Conservation (phyloP, 768 basidiomycete genomes). For the Leccinum uliginosum region DNA sequence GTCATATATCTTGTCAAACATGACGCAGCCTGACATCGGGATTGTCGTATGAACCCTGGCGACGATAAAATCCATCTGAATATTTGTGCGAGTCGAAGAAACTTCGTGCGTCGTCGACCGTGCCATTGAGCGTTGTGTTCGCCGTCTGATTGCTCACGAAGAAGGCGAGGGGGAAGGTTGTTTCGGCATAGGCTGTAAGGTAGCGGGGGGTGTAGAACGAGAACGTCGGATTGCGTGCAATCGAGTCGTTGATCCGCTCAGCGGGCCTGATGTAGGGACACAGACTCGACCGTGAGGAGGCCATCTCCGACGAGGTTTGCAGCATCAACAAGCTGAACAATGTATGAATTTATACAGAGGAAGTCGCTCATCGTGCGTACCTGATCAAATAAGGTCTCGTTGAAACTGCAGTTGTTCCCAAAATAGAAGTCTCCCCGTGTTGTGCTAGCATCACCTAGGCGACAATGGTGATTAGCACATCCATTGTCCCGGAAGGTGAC, state of each 20-base stretch:
- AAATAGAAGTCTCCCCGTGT: conserved; percentile 25
- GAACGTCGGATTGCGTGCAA: conserved; percentile 22
- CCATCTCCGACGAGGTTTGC: conserved; percentile 19
- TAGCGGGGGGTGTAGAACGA: conserved; percentile 19
- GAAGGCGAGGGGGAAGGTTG: conserved; percentile 21
- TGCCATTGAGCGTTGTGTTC: conserved; percentile 13
- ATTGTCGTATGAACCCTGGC: conserved; percentile 12
- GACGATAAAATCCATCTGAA: conserved; percentile 19
- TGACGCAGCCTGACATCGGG: neutral
- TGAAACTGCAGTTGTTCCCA: conserved; percentile 23
- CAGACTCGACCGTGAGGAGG: conserved; percentile 18
- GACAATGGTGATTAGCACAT: neutral
- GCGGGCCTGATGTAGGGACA: conserved; percentile 16
- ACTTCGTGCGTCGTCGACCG: conserved; percentile 15
- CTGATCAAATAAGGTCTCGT: conserved; percentile 24
- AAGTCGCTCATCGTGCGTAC: neutral
- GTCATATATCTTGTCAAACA: neutral
- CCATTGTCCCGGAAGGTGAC: no score
- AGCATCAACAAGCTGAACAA: conserved; percentile 11
- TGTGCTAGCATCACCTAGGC: conserved; percentile 22
- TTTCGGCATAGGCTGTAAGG: conserved; percentile 20
- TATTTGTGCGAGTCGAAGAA: conserved; percentile 18
- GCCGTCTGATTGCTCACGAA: conserved; percentile 22
- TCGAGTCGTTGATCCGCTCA: conserved; percentile 27
- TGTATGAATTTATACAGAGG: neutral